phyloP scores from a whole-genome alignment of 2,329 filamentous ascomycete genomes.

The Paecilomyces sp. region DNA sequence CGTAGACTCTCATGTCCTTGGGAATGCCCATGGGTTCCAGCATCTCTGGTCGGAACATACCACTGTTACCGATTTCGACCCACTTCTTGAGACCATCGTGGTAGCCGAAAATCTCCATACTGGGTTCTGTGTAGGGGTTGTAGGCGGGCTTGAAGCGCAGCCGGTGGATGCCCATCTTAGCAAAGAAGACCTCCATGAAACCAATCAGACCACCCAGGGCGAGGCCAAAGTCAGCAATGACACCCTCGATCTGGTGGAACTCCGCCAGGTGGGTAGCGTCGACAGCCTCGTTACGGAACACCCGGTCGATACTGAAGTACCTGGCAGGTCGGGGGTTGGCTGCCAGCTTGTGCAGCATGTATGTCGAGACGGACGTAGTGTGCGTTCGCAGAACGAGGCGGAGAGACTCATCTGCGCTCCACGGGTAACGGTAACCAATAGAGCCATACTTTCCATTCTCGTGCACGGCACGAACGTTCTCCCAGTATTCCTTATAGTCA shows the following conservation, averaged over 20 bases:
- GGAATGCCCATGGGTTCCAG: slow-evolving; percentile 89
- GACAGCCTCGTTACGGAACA: slow-evolving; percentile 96
- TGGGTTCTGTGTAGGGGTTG: slow-evolving; percentile 91
- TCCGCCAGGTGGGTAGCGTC: slow-evolving; percentile 95
- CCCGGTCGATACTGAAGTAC: slow-evolving; percentile 97
- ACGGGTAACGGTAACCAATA: slow-evolving; percentile 93
- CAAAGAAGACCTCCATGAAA: slow-evolving; percentile 94
- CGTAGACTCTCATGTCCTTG: slow-evolving; percentile 86
- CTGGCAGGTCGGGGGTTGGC: slow-evolving; percentile 77
- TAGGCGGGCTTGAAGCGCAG: slow-evolving; percentile 96
- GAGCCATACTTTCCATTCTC: slow-evolving; percentile 88
- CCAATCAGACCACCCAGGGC: slow-evolving; percentile 88
- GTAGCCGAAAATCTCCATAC: slow-evolving; percentile 97
- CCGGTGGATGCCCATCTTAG: slow-evolving; percentile 82
- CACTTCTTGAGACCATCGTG: slow-evolving; percentile 84
- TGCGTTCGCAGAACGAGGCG: slow-evolving; percentile 89
- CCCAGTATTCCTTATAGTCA: slow-evolving; percentile 80
- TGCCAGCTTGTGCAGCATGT: slow-evolving; percentile 85
- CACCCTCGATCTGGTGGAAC: slow-evolving; percentile 98
- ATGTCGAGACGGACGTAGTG: slow-evolving; percentile 86
- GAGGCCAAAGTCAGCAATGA: slow-evolving; percentile 92
- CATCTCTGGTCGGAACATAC: slow-evolving; percentile 99
- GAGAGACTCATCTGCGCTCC: slow-evolving; percentile 78
- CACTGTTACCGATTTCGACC: slow-evolving; percentile 95
- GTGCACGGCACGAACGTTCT: slow-evolving; percentile 81